Percentiles rank a stretch among this genome's conserved stretches.
phyloP scores from a whole-genome alignment of 371 early-diverging fungal genomes.

The Mortierella sp. region DNA sequence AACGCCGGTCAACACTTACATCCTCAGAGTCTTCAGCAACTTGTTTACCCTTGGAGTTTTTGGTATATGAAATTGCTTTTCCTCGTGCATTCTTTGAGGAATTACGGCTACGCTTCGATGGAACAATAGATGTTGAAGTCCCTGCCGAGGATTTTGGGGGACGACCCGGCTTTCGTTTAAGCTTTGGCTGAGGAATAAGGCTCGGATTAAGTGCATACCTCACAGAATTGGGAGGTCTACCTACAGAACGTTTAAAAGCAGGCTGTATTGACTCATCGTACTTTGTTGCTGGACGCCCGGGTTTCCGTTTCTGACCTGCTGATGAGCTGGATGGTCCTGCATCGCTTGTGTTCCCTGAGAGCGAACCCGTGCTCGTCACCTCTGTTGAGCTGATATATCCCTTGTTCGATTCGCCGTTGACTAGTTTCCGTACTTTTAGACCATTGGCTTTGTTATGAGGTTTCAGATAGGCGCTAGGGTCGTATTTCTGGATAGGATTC shows the following conservation, averaged over 20 bases:
- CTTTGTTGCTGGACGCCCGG: constrained; percentile 26
- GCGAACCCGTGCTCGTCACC: constrained; percentile 14
- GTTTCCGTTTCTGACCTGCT: constrained; percentile 15
- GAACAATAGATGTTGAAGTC: not conserved
- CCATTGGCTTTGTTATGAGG: not conserved
- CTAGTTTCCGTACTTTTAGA: not conserved
- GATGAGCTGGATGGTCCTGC: not conserved
- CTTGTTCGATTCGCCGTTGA: not conserved
- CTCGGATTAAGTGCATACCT: constrained; percentile 14
- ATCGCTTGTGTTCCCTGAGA: not conserved
- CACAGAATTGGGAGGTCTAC: constrained; percentile 22
- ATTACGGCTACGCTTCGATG: constrained; percentile 15
- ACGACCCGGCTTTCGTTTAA: constrained; percentile 20
- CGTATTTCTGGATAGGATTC: constrained; percentile 14
- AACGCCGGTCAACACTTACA: constrained; percentile 2
- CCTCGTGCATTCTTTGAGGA: not conserved
- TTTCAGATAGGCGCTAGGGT: constrained; percentile 15
- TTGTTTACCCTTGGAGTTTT: constrained; percentile 13
- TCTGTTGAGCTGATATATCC: not conserved
- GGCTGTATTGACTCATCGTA: constrained; percentile 1
- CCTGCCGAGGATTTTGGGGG: constrained; percentile 6
- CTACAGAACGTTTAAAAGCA: constrained; percentile 18
- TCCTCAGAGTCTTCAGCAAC: not conserved
- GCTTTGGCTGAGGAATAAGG: constrained; percentile 11
- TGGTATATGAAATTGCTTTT: not conserved